Evolutionary conservation across 352 stramenopile species (phyloP).

Genomic region (Phytophthora pluvialis): DNA sequence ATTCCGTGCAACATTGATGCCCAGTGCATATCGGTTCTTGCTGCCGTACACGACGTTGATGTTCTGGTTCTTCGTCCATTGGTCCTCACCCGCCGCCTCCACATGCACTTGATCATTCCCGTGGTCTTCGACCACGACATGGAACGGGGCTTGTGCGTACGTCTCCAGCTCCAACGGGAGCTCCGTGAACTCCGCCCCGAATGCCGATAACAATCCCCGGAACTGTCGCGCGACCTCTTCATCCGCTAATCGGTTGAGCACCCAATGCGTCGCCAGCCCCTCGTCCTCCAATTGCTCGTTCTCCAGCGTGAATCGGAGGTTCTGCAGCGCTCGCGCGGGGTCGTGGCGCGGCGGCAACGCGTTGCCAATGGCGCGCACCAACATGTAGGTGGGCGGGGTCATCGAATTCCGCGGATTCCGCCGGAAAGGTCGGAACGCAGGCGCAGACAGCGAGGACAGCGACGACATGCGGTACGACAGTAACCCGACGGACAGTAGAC

Average conservation of each 20-base stretch:
- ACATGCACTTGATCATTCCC: slow-evolving; percentile 43
- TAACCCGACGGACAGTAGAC: slow-evolving; percentile 34
- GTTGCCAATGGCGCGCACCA: slow-evolving; percentile 57
- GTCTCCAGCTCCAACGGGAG: slow-evolving; percentile 45
- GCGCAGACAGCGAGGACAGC: slow-evolving; percentile 8
- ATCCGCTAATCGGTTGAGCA: slow-evolving; percentile 60
- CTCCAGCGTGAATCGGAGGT: slow-evolving; percentile 61
- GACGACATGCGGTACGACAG: slow-evolving; percentile 30
- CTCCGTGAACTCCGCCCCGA: slow-evolving; percentile 45
- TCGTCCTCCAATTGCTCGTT: slow-evolving; percentile 49
- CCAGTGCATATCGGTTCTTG: slow-evolving; percentile 61
- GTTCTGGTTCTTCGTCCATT: slow-evolving; percentile 42
- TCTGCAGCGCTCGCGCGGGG: slow-evolving; percentile 42
- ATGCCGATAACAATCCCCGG: slow-evolving; percentile 41
- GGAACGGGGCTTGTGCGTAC: slow-evolving; percentile 46
- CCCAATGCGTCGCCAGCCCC: slow-evolving; percentile 48
- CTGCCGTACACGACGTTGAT: slow-evolving; percentile 50
- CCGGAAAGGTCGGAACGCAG: neutral
- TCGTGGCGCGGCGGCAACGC: slow-evolving; percentile 62
- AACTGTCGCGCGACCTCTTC: slow-evolving; percentile 32
- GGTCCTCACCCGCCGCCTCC: slow-evolving; percentile 19
- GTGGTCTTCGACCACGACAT: slow-evolving; percentile 53
- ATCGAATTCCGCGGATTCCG: neutral
- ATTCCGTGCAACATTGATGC: slow-evolving; percentile 58
- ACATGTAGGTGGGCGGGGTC: slow-evolving; percentile 34